Evolutionary conservation across 306 rosid species (phyloP), one percentile per base, ranked within the genome.

Genomic region (Geum urbanum): DNA sequence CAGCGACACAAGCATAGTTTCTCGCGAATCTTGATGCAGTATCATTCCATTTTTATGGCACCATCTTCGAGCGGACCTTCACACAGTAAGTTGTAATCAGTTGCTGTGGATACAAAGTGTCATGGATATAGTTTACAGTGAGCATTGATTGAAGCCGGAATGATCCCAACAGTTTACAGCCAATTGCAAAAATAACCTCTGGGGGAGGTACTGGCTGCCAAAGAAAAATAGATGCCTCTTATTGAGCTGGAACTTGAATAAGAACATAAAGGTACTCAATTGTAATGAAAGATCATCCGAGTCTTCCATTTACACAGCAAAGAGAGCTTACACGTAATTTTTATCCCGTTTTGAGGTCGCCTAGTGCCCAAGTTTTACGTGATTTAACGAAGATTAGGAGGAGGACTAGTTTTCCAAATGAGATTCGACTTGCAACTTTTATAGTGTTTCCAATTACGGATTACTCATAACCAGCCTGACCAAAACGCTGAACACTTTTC

Each of bases 21-120:
- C 16, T 16, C 59, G 27, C 8, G 32, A 57, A 32, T 58, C 63
- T 27, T 58, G 59, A 41, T 40, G 22, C 43, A 41, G 20, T 22
- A n/a, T 46, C 16, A 40, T 49, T 40, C 16, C 55, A 68, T 32
- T 61, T 72, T 27, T 59, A n/a, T 55, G 22, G 54, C 59, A 43
- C 70, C 4, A 67, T 51, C 72, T 45, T 56, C 15, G 43, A 62
- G 46, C 60, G 51, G 13, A 16, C 60, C 59, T 35, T 73, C 18
- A 58, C 14, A 55, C 63, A 57, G 27, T 1, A 37, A 40, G 44
- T 53, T 51, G 72, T 15, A 53, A 62, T 45, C 13, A 9, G 27
- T 24, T 24, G 15, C 41, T 67, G 32, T 7, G 13, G 18, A 12
- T 14, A 7, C 22, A 65, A 7, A 20, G 18, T 67, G 60, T 52